Conservation (phyloP, 768 basidiomycete genomes). For the Tricholoma hemisulphureum region DNA sequence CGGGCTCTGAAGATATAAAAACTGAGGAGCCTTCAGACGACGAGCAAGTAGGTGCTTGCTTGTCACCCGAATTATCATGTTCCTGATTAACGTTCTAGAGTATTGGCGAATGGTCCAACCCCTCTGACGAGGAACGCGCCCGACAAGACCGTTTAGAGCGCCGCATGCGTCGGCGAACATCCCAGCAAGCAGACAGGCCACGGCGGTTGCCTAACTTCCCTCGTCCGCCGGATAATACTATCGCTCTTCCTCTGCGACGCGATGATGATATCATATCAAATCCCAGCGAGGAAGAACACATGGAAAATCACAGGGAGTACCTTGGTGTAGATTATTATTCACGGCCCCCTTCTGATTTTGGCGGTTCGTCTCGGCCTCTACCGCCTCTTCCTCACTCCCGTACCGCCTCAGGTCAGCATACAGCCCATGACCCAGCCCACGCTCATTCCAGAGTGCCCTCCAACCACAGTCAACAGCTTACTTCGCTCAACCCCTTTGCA, state of each 20-base stretch:
- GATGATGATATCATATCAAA: conserved; percentile 79
- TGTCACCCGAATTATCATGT: conserved; percentile 6
- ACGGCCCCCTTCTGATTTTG: conserved; percentile 44
- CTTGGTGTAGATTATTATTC: conserved; percentile 48
- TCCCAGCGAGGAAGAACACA: conserved; percentile 75
- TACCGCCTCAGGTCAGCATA: conserved; percentile 58
- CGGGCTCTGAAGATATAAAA: conserved; percentile 73
- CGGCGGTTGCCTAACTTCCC: conserved; percentile 80
- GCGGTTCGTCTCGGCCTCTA: conserved; percentile 47
- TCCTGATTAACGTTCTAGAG: conserved; percentile 45
- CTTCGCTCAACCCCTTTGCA: conserved; percentile 72
- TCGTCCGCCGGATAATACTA: conserved; percentile 59
- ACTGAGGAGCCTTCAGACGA: conserved; percentile 52
- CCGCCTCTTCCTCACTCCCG: conserved; percentile 68
- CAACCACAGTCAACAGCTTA: conserved; percentile 27
- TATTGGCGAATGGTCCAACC: conserved; percentile 88
- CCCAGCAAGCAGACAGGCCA: conserved; percentile 57
- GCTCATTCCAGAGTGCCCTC: conserved; percentile 55
- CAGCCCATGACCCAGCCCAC: conserved; percentile 57
- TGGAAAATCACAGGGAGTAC: conserved; percentile 37
- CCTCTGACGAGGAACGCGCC: conserved; percentile 85
- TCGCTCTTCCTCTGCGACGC: conserved; percentile 36
- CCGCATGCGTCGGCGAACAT: conserved; percentile 51
- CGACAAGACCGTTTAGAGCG: conserved; percentile 65
- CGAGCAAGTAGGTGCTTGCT: conserved; percentile 55